Conservation (phyloP, 2,329 filamentous ascomycete genomes). For the Neofusicoccum cordaticola region DNA sequence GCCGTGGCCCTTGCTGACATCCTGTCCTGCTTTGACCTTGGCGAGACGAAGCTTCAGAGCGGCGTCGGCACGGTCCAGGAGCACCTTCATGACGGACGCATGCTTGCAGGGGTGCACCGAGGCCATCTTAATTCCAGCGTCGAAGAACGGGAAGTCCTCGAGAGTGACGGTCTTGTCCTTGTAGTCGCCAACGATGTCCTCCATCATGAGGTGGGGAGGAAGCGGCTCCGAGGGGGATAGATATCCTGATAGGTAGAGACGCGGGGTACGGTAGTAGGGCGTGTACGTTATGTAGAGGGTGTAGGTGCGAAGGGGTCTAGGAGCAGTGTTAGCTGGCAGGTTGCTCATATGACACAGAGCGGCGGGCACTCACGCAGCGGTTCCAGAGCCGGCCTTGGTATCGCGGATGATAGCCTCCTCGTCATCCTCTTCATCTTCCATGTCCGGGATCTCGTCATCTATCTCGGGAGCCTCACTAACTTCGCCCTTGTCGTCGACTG, state of each 20-base stretch:
- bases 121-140: slow-evolving; percentile 89
- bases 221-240: slow-evolving; percentile 74
- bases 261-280: slow-evolving; percentile 92
- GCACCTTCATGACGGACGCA: slow-evolving; percentile 94
- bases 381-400: slow-evolving; percentile 49
- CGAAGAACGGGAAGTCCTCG: slow-evolving; percentile 95
- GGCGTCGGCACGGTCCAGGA: slow-evolving; percentile 91
- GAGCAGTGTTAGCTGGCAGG: slow-evolving; percentile 19
- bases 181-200: slow-evolving; percentile 94
- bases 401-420: slow-evolving; percentile 95
- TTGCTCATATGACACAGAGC: not conserved
- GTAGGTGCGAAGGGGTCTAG: slow-evolving; percentile 83
- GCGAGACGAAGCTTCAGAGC: slow-evolving; percentile 84
- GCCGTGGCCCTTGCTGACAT: slow-evolving; percentile 38
- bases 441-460: slow-evolving; percentile 87
- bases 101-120: slow-evolving; percentile 97
- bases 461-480: slow-evolving; percentile 57
- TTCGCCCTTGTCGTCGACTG: slow-evolving; percentile 83
- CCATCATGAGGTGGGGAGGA: slow-evolving; percentile 84
- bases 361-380: slow-evolving; percentile 51
- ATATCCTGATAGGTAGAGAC: slow-evolving; percentile 93
- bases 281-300: slow-evolving; percentile 98
- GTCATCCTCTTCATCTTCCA: slow-evolving; percentile 94
- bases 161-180: slow-evolving; percentile 98
- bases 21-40: slow-evolving; percentile 67